Evolutionary conservation across 1,284 basidiomycete genomes (phyloP), one percentile per base, ranked within the genome.

Genomic region (Singerocomus rubriflavus): DNA sequence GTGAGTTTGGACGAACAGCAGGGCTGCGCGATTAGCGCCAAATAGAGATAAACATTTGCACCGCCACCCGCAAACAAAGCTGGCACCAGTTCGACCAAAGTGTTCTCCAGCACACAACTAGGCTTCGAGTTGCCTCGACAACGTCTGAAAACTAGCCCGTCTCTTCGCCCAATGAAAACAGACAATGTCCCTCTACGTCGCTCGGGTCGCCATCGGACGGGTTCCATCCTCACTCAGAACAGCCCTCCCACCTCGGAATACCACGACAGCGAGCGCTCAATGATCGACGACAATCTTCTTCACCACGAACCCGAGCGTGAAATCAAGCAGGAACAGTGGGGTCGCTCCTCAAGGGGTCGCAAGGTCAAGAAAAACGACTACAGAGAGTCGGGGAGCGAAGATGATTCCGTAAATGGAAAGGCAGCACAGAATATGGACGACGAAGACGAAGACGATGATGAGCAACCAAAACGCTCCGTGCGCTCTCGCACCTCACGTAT

Each of bases 191-290:
- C 64, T n/a, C 57, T 70, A 30, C 76, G 78, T 21, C 72, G 76
- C 47, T 76, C 76, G 0, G 57, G 59, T 45, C 69, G 73, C 29
- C 4, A 50, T 46, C 64, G 66, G 30, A 65, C 68, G 9, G 64
- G 58, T 6, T 71, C 68, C 9, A 30, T 66, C 52, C 36, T 36
- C 13, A 62, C 63, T 1, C 62, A 63, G 31, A 62, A 56, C 33
- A 69, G 60, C 44, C 57, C 53, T 0, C 65, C 84, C 25, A 80
- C 82, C 41, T 87, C 85, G 27, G 82, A 85, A 58, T 87, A 87
- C 63, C 74, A 80, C 57, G 78, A 72, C 53, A 83, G 81, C 60
- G 79, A 81, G 54, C 75, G 75, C 57, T 79, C 77, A 12, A 60
- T 69, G 59, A 60, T 71, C 30, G 68, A 73, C 52, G 72, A 77